Percentiles rank a stretch among this genome's conserved stretches.
Evolutionary conservation across 331 rosid genomes (phyloP).

Genomic region (Saraca asoca): DNA sequence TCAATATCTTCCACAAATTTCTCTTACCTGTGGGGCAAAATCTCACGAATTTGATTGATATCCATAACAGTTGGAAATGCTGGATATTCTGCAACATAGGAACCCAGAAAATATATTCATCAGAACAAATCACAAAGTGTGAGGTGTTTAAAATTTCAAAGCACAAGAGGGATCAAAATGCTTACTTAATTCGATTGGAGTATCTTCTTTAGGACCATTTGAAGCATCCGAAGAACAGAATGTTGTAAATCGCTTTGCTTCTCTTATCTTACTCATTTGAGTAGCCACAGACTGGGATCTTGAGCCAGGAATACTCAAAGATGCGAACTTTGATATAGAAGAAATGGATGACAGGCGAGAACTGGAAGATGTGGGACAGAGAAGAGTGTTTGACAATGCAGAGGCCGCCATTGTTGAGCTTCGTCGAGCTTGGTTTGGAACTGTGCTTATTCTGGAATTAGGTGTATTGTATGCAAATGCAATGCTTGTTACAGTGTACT

Average conservation of each 20-base stretch:
- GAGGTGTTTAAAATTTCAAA: not conserved
- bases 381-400: conserved; percentile 43
- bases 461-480: not conserved
- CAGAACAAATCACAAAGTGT: not conserved
- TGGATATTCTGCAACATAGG: conserved; percentile 52
- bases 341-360: conserved; percentile 27
- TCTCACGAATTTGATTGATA: conserved; percentile 83
- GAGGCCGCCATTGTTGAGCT: conserved; percentile 52
- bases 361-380: conserved; percentile 33
- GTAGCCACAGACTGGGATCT: conserved; percentile 35
- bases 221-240: conserved; percentile 44
- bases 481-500: not conserved
- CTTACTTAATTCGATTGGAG: conserved; percentile 65
- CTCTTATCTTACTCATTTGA: conserved; percentile 25
- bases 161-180: conserved; percentile 2
- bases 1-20: not conserved
- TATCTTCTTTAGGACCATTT: conserved; percentile 39
- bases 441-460: not conserved
- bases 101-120: not conserved
- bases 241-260: conserved; percentile 33
- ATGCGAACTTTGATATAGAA: conserved; percentile 28
- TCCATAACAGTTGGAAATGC: conserved; percentile 83
- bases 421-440: not conserved
- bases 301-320: conserved; percentile 34
- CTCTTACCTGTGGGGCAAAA: conserved; percentile 82